A percentile compares a stretch with the other conserved stretches of the same genome.
These are phyloP conservation scores for peach (Prunus persica) DNA, from an alignment of 306 rosid species.

Conservation along the genomic window Prunus_persica_NCBIv2 NC_034014.1:9088501-9089000, in stretches of 20 bases:
- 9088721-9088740: not conserved
- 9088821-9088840: constrained; percentile 25
- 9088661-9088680: not conserved
- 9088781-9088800: constrained; percentile 23
- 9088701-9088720: not conserved
- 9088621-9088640: not conserved
- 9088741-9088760: not conserved
- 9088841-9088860: constrained; percentile 16
- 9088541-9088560: not conserved
- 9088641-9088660: not conserved
- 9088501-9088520: not conserved
- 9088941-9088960: not conserved
- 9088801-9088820: constrained; percentile 24
- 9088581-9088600: not conserved
- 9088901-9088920: constrained; percentile 20
- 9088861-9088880: not conserved
- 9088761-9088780: constrained; percentile 3
- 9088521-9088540: not conserved
- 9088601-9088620: not conserved
- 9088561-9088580: not conserved
- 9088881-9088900: constrained; percentile 17
- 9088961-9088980: not conserved
- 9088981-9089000: not conserved
- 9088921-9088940: not conserved
- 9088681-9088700: not conserved